Conservation (phyloP, 2,329 filamentous ascomycete species). For the Ascochyta viciae-villosae region DNA sequence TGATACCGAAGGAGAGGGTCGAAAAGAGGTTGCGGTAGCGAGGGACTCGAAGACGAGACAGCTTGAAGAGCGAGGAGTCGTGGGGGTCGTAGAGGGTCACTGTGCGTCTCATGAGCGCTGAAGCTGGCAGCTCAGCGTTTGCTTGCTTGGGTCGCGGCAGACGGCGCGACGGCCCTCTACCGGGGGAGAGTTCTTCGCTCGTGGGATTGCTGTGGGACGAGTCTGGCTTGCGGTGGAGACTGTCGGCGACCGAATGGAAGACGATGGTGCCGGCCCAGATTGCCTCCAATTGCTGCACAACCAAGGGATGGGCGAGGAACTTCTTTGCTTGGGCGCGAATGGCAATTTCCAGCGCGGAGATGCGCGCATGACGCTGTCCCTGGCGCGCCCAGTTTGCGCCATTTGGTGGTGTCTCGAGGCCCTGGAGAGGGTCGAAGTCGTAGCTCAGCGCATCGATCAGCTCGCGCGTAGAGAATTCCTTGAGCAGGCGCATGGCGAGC, state of each 20-base stretch:
- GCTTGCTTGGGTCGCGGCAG: constrained; percentile 32
- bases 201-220: constrained; percentile 37
- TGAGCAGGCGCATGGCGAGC: constrained; percentile 85
- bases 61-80: constrained; percentile 88
- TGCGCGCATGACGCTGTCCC: constrained; percentile 68
- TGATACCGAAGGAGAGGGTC: constrained; percentile 82
- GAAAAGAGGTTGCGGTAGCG: constrained; percentile 91
- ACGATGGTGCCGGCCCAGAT: constrained; percentile 97
- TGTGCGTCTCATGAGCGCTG: constrained; percentile 67
- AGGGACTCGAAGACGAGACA: constrained; percentile 88
- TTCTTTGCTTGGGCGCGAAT: constrained; percentile 92
- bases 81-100: constrained; percentile 89
- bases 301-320: constrained; percentile 88
- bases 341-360: constrained; percentile 90
- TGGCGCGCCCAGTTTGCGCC: constrained; percentile 35
- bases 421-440: constrained; percentile 92
- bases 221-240: constrained; percentile 71
- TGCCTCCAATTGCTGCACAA: constrained; percentile 93
- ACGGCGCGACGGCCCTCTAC: constrained; percentile 40
- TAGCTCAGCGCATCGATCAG: constrained; percentile 94
- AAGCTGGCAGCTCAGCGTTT: constrained; percentile 32
- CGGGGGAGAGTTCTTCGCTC: constrained; percentile 36
- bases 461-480: constrained; percentile 87
- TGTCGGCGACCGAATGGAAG: constrained; percentile 89
- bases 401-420: constrained; percentile 62